Base-by-base conservation (phyloP, 2,329 filamentous ascomycete species). In the Calonectria pteridis region DNA sequence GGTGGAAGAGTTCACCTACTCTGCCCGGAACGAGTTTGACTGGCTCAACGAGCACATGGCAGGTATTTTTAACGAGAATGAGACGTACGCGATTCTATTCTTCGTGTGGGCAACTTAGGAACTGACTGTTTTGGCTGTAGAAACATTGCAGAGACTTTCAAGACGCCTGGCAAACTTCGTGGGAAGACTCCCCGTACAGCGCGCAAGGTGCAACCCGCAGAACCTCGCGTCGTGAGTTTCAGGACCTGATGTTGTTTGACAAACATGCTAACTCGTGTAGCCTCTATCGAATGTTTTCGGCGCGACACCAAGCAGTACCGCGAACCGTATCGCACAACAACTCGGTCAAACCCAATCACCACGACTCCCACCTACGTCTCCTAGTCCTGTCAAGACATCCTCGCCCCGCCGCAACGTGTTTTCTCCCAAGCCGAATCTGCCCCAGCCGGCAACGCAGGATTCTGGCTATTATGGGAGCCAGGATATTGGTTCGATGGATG, bases 41-140 rank as follows among this genome's bases (percentile, higher is more conserved):
- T 99, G 97, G 97, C 88, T 99, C 80, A 98, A 99, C 82, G 97
- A 98, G 86, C 97, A 99, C 84, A 98, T 99, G 96, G 92, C 92
- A 64, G 95, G 98, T 76, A 95, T 99, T 81, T 98, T 98, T 83
- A 93, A 93, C 80, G 92, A 93, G 79, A 94, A 95, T 82, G 92
- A 96, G 85, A 91, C 95, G 97, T 98, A 91, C 81, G 82, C 67
- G 75, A 75, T 31, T 14, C 66, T 13, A 10, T 23, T 31, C 50
- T 50, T 59, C 26, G 51, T 64, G 49, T 53, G 28, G 40, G 65
- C 33, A 40, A 28, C 51, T 59, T 68, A 67, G 49, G 46, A 18
- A 71, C 75, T 81, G 49, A 77, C 64, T 33, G 40, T 20, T 51
- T 74, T 62, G 40, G 40, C 3, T 26, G 16, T 80, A 98, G 97